These are phyloP conservation scores for Salmacisia buchloeana DNA, from an alignment of 1,284 basidiomycete species.

Conservation along the genomic window DNA sequence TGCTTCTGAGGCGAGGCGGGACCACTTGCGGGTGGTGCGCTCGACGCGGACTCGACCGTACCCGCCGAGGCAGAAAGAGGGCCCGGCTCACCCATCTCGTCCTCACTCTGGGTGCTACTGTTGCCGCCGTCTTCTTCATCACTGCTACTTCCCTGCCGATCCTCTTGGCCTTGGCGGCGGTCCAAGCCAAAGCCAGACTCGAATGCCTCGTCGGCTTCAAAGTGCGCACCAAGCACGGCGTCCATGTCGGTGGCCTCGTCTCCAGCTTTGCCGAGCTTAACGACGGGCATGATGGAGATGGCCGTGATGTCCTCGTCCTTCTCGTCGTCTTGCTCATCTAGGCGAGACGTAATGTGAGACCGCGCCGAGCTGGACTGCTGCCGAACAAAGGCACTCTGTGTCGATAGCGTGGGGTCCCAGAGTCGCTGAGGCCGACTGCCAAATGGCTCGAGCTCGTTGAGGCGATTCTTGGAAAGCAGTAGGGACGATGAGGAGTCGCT, in stretches of 20 bases:
- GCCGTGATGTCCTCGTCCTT: background rate
- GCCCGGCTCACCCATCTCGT: background rate
- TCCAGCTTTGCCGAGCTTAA: background rate
- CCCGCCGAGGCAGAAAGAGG: background rate
- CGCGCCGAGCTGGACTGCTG: background rate
- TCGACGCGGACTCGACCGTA: background rate
- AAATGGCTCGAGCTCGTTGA: background rate
- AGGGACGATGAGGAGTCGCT: background rate
- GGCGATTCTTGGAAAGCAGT: background rate
- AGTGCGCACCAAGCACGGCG: background rate
- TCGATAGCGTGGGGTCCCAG: background rate
- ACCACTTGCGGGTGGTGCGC: no score
- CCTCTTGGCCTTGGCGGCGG: no score
- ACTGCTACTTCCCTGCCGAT: background rate
- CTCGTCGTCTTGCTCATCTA: background rate
- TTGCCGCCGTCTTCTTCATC: background rate
- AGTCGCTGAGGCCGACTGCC: background rate
- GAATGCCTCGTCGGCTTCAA: background rate
- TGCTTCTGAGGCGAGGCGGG: no score
- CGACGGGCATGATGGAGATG: background rate
- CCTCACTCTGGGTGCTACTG: conserved; percentile 6
- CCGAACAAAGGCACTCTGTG: background rate
- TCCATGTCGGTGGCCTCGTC: background rate
- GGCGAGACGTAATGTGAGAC: no score
- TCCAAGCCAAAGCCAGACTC: background rate